phyloP scores from a whole-genome alignment of 768 basidiomycete species.

The Mycena chlorophos region DNA sequence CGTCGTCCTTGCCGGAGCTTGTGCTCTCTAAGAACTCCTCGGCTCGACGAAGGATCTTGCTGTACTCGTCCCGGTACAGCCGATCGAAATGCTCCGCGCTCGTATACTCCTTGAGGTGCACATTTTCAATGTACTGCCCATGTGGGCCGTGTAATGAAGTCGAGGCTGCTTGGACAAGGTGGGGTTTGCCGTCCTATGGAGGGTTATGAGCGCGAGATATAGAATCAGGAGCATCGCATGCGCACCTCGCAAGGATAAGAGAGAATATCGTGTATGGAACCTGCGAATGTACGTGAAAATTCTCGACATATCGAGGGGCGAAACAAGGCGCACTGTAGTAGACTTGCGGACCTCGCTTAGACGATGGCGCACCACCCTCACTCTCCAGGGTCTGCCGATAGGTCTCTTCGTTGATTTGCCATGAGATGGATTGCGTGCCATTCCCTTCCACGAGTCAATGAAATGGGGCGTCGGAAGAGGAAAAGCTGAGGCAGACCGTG shows the following conservation, averaged over 20 bases:
- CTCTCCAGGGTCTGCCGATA: slow-evolving; percentile 66
- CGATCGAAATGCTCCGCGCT: slow-evolving; percentile 70
- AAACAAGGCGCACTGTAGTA: slow-evolving; percentile 60
- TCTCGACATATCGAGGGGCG: neutral
- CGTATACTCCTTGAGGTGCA: slow-evolving; percentile 75
- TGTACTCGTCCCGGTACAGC: slow-evolving; percentile 70
- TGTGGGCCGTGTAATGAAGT: slow-evolving; percentile 75
- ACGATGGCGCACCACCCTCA: slow-evolving; percentile 39
- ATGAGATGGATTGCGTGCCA: slow-evolving; percentile 89
- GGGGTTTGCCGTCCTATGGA: slow-evolving; percentile 73
- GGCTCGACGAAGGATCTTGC: slow-evolving; percentile 63
- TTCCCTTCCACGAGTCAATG: slow-evolving; percentile 56
- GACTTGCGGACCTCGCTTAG: slow-evolving; percentile 54
- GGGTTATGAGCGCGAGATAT: slow-evolving; percentile 1
- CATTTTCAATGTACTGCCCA: slow-evolving; percentile 85
- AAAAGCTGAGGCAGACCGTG: slow-evolving; percentile 54
- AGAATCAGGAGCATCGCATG: neutral
- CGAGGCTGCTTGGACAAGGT: slow-evolving; percentile 84
- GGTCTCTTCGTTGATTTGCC: slow-evolving; percentile 89
- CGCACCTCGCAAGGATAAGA: slow-evolving; percentile 89
- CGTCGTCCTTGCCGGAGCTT: slow-evolving; percentile 63
- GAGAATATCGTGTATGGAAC: slow-evolving; percentile 90
- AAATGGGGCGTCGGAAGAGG: neutral
- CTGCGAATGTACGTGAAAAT: neutral
- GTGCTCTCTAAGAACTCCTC: slow-evolving; percentile 70